Evolutionary conservation across 164 flowering plant genomes (phyloP).

Genomic region (Kalanchoe fedtschenkoi): DNA sequence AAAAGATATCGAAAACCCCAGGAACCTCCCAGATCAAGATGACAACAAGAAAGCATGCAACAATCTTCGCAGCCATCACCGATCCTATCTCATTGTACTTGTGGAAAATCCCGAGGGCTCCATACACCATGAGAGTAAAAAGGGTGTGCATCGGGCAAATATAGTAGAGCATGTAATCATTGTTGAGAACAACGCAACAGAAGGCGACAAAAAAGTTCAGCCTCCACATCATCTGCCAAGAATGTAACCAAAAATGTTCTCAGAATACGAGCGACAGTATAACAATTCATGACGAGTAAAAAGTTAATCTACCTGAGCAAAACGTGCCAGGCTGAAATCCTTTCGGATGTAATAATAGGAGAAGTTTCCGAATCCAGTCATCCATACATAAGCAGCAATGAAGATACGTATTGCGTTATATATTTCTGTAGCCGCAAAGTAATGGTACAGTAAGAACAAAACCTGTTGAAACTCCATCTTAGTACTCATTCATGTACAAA

Average conservation of each 20-base stretch:
- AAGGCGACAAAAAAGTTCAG: constrained; percentile 88
- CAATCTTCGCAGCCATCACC: constrained; percentile 72
- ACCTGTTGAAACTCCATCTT: constrained; percentile 37
- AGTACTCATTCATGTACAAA: background rate
- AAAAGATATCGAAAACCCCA: constrained; percentile 71
- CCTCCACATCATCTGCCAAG: constrained; percentile 99
- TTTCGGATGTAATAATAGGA: constrained; percentile 91
- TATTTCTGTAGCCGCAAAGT: constrained; percentile 95
- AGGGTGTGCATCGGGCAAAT: constrained; percentile 99
- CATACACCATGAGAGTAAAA: constrained; percentile 94
- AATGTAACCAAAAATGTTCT: constrained; percentile 1
- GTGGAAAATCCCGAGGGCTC: constrained; percentile 78
- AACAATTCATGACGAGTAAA: background rate
- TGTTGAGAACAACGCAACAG: constrained; percentile 81
- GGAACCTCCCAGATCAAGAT: constrained; percentile 93
- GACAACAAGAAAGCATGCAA: constrained; percentile 73
- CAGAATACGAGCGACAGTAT: background rate
- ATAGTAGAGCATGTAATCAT: constrained; percentile 87
- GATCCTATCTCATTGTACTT: constrained; percentile 78
- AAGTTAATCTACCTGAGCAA: constrained; percentile 59
- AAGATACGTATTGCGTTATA: constrained; percentile 94
- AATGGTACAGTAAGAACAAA: constrained; percentile 89
- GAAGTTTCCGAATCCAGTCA: constrained; percentile 99
- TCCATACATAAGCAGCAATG: constrained; percentile 99
- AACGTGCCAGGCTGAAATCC: constrained; percentile 85